Percentiles rank a stretch among this genome's conserved stretches.
Evolutionary conservation across 495 filamentous ascomycete genomes (phyloP).

Genomic region (Podospora appendiculata): DNA sequence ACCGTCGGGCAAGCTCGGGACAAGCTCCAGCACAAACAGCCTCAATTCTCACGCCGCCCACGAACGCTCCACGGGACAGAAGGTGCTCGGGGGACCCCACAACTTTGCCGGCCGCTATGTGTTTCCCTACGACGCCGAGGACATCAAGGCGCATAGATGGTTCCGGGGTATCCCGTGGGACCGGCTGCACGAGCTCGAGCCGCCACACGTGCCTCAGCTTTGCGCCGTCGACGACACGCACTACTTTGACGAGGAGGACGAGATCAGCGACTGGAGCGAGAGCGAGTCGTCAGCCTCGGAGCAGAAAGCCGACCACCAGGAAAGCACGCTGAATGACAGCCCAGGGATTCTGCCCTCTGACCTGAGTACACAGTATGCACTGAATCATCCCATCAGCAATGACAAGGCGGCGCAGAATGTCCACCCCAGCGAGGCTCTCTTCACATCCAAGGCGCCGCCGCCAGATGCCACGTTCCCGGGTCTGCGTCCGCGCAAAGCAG

Average conservation of each 20-base stretch:
- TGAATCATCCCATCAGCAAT: neutral
- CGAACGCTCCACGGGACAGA: neutral
- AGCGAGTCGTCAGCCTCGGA: slow-evolving; percentile 35
- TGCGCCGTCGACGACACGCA: slow-evolving; percentile 69
- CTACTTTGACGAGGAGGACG: slow-evolving; percentile 78
- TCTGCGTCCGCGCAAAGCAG: neutral
- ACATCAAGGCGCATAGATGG: slow-evolving; percentile 72
- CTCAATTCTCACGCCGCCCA: neutral
- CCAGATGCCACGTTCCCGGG: neutral
- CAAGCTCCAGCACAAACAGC: neutral
- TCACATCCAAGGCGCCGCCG: neutral
- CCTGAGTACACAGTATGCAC: neutral
- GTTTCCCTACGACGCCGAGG: slow-evolving; percentile 67
- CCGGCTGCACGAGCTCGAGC: slow-evolving; percentile 53
- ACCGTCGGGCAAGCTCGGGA: slow-evolving; percentile 9
- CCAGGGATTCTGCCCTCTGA: neutral
- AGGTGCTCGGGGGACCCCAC: slow-evolving; percentile 7
- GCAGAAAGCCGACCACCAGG: neutral
- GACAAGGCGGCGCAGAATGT: neutral
- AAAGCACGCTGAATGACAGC: neutral
- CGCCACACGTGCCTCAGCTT: slow-evolving; percentile 71
- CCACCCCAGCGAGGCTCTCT: neutral
- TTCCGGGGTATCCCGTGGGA: slow-evolving; percentile 64
- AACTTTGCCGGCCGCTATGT: slow-evolving; percentile 51
- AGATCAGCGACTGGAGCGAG: slow-evolving; percentile 50